These are phyloP conservation scores for Amylostereum chailletii DNA, from an alignment of 1,284 basidiomycete genomes.

Conservation along the genomic window DNA sequence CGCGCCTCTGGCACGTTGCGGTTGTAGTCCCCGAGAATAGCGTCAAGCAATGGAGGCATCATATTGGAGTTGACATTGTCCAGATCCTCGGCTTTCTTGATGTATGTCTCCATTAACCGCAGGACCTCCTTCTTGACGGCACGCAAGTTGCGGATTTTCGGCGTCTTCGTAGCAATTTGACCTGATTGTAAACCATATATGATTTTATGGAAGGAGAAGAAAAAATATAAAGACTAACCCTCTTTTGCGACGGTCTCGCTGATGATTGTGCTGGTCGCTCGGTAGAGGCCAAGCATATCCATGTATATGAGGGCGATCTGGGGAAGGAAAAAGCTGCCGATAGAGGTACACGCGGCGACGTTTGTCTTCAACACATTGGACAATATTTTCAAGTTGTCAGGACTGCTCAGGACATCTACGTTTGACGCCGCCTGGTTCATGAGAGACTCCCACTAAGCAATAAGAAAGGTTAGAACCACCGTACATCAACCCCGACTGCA, in stretches of 20 bases:
- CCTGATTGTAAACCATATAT: conserved; percentile 35
- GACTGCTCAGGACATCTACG: conserved; percentile 85
- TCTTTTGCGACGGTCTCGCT: conserved; percentile 87
- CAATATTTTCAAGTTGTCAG: conserved; percentile 96
- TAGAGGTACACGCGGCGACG: conserved; percentile 95
- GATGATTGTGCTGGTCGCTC: conserved; percentile 96
- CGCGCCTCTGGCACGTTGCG: conserved; percentile 90
- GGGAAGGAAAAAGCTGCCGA: conserved; percentile 94
- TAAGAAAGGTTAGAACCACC: not conserved
- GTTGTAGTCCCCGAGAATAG: conserved; percentile 95
- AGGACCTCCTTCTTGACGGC: conserved; percentile 99
- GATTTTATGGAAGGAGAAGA: not conserved
- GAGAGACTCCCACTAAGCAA: conserved; percentile 86
- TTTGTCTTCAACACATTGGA: conserved; percentile 98
- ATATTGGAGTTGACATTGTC: conserved; percentile 88
- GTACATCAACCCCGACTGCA: not conserved
- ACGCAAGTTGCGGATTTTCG: conserved; percentile 88
- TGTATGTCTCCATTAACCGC: conserved; percentile 96
- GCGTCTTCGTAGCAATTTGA: conserved; percentile 92
- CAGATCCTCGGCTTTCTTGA: conserved; percentile 93
- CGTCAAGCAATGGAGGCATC: conserved; percentile 94
- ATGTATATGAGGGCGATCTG: conserved; percentile 96
- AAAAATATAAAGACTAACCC: conserved; percentile 36
- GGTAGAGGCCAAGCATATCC: conserved; percentile 98
- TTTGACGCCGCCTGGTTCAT: conserved; percentile 95